phyloP scores from a whole-genome alignment of 805 yeast species.

The Cyberlindnera amylophila region DNA sequence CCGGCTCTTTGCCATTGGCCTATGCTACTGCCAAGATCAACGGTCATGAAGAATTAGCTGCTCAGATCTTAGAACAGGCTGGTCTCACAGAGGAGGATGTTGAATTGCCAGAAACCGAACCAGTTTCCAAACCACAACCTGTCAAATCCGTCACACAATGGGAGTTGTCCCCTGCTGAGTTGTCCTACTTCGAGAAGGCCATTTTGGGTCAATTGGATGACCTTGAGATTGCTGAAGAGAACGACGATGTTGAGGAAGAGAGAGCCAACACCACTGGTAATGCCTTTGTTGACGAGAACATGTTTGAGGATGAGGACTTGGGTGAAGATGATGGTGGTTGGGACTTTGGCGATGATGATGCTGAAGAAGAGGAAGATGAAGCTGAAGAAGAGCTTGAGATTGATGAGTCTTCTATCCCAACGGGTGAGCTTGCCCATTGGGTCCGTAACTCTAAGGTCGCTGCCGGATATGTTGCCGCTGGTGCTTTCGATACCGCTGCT shows the following conservation, averaged over 20 bases:
- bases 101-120: conserved; percentile 52
- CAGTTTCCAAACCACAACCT: conserved; percentile 45
- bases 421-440: conserved; percentile 71
- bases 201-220: conserved; percentile 73
- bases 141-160: conserved; percentile 53
- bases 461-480: conserved; percentile 92
- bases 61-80: conserved; percentile 63
- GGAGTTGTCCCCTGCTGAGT: conserved; percentile 74
- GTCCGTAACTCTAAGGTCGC: conserved; percentile 83
- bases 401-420: conserved; percentile 28
- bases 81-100: conserved; percentile 64
- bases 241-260: conserved; percentile 25
- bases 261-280: conserved; percentile 21
- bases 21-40: conserved; percentile 87
- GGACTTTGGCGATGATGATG: conserved; percentile 77
- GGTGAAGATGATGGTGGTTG: conserved; percentile 59
- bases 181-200: conserved; percentile 84
- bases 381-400: conserved; percentile 42
- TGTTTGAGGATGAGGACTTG: conserved; percentile 41
- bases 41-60: conserved; percentile 75
- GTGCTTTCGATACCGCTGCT: conserved; percentile 94
- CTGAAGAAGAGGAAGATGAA: conserved; percentile 65
- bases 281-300: conserved; percentile 32
- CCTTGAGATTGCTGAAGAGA: conserved; percentile 48
- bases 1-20: conserved; percentile 85